phyloP scores from a whole-genome alignment of 202 grass and related monocot genomes.

The Sporobolus alterniflorus region DNA sequence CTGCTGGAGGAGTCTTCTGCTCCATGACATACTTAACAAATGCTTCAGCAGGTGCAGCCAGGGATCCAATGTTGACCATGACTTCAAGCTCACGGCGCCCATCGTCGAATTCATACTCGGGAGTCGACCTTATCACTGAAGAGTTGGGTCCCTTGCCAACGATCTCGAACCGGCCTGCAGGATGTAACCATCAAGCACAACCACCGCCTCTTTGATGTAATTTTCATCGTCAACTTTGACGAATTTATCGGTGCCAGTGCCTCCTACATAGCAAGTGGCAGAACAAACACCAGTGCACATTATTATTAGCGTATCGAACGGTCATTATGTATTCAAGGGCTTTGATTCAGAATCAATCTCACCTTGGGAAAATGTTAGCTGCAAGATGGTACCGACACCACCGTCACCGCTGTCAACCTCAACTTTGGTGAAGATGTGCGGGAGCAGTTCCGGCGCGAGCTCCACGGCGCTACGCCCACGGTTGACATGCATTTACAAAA shows the following conservation, averaged over 20 bases:
- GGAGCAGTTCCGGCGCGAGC: slow-evolving; percentile 43
- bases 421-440: slow-evolving; percentile 37
- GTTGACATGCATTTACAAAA: too few species aligned
- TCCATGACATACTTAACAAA: slow-evolving; percentile 33
- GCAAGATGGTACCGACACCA: not conserved
- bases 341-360: not conserved
- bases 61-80: slow-evolving; percentile 7
- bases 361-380: not conserved
- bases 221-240: slow-evolving; percentile 43
- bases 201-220: slow-evolving; percentile 42
- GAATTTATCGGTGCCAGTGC: slow-evolving; percentile 49
- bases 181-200: slow-evolving; percentile 25
- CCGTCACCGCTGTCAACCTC: slow-evolving; percentile 3
- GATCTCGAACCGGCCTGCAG: slow-evolving; percentile 48
- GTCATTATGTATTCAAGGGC: not conserved
- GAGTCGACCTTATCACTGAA: slow-evolving; percentile 39
- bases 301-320: not conserved
- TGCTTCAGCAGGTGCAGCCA: slow-evolving; percentile 36
- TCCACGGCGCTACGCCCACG: slow-evolving; percentile 38
- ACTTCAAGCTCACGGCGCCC: slow-evolving; percentile 6
- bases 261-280: not conserved
- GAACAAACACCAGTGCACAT: not conserved
- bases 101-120: slow-evolving; percentile 51
- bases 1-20: slow-evolving; percentile 28
- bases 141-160: slow-evolving; percentile 16